A percentile compares a stretch with the other conserved stretches of the same genome.
Conservation (phyloP, 2,329 filamentous ascomycete genomes). For the Rhynchosporium agropyri region DNA sequence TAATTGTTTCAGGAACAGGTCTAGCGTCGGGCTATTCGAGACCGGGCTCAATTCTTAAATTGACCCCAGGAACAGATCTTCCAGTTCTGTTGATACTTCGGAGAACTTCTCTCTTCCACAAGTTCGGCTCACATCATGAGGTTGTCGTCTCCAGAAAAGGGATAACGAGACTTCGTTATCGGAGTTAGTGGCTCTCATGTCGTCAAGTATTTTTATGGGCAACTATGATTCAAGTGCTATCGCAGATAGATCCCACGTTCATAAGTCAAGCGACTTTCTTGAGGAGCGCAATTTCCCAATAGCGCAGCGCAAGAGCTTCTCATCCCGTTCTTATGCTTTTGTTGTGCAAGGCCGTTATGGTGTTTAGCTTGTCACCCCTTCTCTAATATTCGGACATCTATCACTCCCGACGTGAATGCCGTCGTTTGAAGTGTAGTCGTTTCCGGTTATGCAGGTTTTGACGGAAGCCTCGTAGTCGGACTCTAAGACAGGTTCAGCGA, state of each 20-base stretch:
- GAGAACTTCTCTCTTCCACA: background rate
- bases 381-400: too few relatives aligned
- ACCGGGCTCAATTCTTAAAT: conserved; percentile 10
- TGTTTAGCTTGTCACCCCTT: too few relatives aligned
- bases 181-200: background rate
- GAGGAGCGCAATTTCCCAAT: background rate
- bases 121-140: background rate
- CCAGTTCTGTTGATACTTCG: background rate
- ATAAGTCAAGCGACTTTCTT: background rate
- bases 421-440: too few relatives aligned
- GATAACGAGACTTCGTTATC: background rate
- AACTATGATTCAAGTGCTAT: background rate
- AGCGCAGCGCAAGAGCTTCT: background rate
- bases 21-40: background rate
- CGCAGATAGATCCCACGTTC: background rate
- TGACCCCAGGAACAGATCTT: conserved; percentile 5
- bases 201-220: background rate
- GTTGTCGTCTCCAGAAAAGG: background rate
- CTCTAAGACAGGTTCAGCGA: too few relatives aligned
- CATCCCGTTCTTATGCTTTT: background rate
- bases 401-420: too few relatives aligned
- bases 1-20: conserved; percentile 9
- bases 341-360: background rate
- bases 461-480: too few relatives aligned
- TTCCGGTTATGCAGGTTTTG: too few relatives aligned